Base-by-base conservation (phyloP, 192 early-diverging fungal genomes). In the Entomortierella parvispora region DNA sequence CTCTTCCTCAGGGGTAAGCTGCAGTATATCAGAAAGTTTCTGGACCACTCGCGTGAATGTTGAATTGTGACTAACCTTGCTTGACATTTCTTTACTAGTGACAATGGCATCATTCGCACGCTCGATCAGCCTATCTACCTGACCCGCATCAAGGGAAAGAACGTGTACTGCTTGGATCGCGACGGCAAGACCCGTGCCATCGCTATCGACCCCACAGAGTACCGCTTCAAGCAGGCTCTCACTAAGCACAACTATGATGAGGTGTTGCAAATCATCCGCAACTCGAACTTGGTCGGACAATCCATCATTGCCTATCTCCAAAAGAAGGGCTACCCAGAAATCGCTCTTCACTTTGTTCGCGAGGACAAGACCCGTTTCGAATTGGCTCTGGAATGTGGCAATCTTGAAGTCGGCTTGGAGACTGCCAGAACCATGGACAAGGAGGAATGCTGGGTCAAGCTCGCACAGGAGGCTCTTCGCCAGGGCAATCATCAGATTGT, bases 301-400 rank as follows among this genome's bases (percentile, higher is more conserved):
- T 93, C 95, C 22, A 99, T 99, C 80, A 99, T 99, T 82, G 95
- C 96, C 1, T 99, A 99, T 80, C 80, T 99, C 63, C 96, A 99
- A 79, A 98, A 98, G 90, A 98, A 99, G 82, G 98, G 98, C 0
- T 98, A 98, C 78, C 95, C 98, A 0, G 98, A 99, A 86, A 93
- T 99, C 82, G 98, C 98, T 7, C 86, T 99, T 45, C 96, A 98
- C 80, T 99, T 99, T 91, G 96, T 99, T 58, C 92, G 96, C 70
- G 98, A 99, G 69, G 91, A 90, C 62, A 93, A 94, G 56, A 96
- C 98, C 15, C 90, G 98, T 3, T 98, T 98, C 76, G 98, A 98
- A 69, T 86, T 98, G 40, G 98, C 96, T 17, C 69, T 99, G 32
- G 95, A 97, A 71, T 99, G 97, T 63, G 97, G 96, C 33, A 97